Conservation (phyloP, 208 protist genomes). For the Crithidia brevicula region DNA sequence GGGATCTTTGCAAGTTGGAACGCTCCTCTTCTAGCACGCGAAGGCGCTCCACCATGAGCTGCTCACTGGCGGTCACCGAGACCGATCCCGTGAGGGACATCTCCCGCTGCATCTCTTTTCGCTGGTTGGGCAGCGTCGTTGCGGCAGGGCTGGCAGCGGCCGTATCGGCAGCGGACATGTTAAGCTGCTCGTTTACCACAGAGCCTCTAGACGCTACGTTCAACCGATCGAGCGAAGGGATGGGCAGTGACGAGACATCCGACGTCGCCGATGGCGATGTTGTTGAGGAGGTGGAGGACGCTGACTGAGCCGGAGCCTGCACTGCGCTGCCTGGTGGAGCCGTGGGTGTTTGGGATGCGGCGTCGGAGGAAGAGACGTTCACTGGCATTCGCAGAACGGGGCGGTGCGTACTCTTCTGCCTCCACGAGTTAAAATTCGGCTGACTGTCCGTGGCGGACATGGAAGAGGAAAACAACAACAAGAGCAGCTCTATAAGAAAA, state of each 20-base stretch:
- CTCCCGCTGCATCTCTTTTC: background rate
- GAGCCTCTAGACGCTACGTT: background rate
- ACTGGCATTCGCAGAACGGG: slow-evolving; percentile 15
- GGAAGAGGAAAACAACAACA: too few relatives aligned
- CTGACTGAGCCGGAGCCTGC: too few relatives aligned
- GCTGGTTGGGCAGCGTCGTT: too few relatives aligned
- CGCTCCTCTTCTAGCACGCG: slow-evolving; percentile 17
- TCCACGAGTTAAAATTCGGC: slow-evolving; percentile 3
- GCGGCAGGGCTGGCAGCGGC: background rate
- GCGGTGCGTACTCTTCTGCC: background rate
- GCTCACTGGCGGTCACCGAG: slow-evolving; percentile 11
- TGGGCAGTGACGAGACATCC: slow-evolving; percentile 1
- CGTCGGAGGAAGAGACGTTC: background rate
- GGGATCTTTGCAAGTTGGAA: background rate
- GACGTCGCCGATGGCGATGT: background rate
- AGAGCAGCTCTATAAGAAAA: too few relatives aligned
- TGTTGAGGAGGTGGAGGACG: background rate
- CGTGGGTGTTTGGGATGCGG: background rate
- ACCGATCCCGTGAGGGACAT: background rate
- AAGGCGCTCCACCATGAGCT: slow-evolving; percentile 2
- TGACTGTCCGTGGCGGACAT: slow-evolving; percentile 14
- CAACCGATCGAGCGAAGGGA: background rate
- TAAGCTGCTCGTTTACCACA: background rate
- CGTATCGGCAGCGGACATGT: background rate
- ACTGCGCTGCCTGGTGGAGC: too few relatives aligned